Evolutionary conservation across 768 basidiomycete species (phyloP).

Genomic region (Leccinum longicurvipes): DNA sequence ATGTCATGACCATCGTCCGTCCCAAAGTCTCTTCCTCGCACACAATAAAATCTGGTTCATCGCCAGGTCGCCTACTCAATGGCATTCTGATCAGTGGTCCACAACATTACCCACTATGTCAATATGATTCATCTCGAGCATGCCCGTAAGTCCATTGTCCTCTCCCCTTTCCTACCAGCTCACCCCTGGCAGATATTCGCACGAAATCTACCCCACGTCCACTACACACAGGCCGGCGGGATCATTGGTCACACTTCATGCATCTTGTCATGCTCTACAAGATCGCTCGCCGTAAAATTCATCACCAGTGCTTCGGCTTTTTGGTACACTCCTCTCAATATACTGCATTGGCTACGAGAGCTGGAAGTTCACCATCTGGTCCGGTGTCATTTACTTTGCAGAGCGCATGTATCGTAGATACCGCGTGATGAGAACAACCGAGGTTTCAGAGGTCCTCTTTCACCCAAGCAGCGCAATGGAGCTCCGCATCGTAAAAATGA

Average conservation of each 20-base stretch:
- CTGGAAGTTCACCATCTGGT: conserved; percentile 92
- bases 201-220: conserved; percentile 77
- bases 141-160: conserved; percentile 53
- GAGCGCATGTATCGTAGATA: conserved; percentile 85
- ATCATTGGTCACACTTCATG: conserved; percentile 96
- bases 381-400: conserved; percentile 83
- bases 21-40: too few relatives aligned
- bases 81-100: conserved; percentile 90
- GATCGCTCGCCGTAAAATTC: conserved; percentile 86
- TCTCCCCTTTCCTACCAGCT: neutral
- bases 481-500: conserved; percentile 86
- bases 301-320: conserved; percentile 90
- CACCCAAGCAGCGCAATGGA: conserved; percentile 95
- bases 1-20: conserved; percentile 81
- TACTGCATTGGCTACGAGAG: conserved; percentile 88
- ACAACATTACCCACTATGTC: conserved; percentile 91
- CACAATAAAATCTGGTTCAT: conserved; percentile 98
- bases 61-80: conserved; percentile 92
- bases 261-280: conserved; percentile 92
- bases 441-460: conserved; percentile 80
- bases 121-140: conserved; percentile 92
- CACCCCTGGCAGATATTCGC: conserved; percentile 63
- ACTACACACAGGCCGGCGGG: conserved; percentile 87
- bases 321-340: conserved; percentile 88
- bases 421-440: conserved; percentile 73